phyloP scores from a whole-genome alignment of 2,329 filamentous ascomycete genomes.

The Neurospora sp. region DNA sequence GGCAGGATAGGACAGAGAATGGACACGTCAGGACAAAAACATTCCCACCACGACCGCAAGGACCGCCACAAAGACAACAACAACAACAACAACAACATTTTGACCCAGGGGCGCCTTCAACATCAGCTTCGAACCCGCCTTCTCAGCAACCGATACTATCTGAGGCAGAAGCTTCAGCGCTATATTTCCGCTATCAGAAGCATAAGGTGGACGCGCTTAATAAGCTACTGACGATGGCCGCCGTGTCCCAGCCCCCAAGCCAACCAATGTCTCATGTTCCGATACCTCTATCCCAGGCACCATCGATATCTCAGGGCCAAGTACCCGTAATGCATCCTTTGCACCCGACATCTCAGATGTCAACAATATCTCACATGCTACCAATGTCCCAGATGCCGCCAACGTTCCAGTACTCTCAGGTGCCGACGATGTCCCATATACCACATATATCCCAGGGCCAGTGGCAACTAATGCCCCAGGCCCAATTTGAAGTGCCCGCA shows the following conservation, averaged over 20 bases:
- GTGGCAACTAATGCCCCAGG: no score
- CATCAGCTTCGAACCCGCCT: neutral
- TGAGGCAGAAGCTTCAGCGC: neutral
- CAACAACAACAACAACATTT: neutral
- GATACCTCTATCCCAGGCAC: neutral
- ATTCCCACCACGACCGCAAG: neutral
- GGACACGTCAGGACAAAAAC: neutral
- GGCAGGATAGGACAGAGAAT: neutral
- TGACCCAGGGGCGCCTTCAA: neutral
- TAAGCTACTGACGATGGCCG: neutral
- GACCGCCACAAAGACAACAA: neutral
- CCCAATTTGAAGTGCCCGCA: no score
- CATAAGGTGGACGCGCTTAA: neutral
- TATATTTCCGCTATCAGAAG: neutral
- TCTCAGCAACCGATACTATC: neutral
- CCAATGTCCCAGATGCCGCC: neutral
- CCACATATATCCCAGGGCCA: no score
- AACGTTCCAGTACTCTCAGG: neutral
- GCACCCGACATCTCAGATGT: neutral
- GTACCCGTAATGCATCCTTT: neutral
- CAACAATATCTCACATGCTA: no score
- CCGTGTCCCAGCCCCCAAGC: neutral
- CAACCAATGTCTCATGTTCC: no score
- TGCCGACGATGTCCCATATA: neutral
- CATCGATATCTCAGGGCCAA: neutral